These are phyloP conservation scores for Cercospora berteroae DNA, from an alignment of 2,329 filamentous ascomycete genomes.

Conservation along the genomic window DNA sequence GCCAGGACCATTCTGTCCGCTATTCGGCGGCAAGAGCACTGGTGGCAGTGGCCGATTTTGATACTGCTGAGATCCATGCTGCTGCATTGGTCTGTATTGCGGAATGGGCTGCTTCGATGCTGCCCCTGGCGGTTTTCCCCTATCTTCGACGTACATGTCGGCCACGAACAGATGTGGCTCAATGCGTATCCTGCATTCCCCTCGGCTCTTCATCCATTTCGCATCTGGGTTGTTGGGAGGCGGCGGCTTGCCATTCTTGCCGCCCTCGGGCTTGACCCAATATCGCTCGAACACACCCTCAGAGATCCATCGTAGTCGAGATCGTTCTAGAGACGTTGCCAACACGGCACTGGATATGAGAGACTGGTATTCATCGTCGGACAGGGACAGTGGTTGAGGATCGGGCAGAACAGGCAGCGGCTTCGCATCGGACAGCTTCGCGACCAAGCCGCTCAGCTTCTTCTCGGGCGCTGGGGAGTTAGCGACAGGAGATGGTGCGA, in stretches of 20 bases:
- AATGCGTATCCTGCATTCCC: constrained; percentile 70
- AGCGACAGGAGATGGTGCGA: constrained; percentile 18
- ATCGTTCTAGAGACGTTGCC: constrained; percentile 69
- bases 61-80: constrained; percentile 22
- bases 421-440: constrained; percentile 61
- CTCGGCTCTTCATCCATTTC: constrained; percentile 54
- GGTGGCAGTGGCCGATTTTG: constrained; percentile 27
- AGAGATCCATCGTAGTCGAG: constrained; percentile 69
- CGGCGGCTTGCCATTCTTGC: constrained; percentile 59
- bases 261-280: constrained; percentile 71
- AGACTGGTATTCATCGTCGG: constrained; percentile 67
- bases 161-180: constrained; percentile 80
- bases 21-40: constrained; percentile 6
- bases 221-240: constrained; percentile 41
- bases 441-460: constrained; percentile 52
- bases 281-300: constrained; percentile 71
- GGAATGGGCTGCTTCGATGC: constrained; percentile 15
- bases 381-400: constrained; percentile 63
- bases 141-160: constrained; percentile 69
- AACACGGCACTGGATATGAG: constrained; percentile 75
- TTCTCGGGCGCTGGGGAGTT: constrained; percentile 25
- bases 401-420: constrained; percentile 69
- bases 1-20: not conserved
- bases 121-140: constrained; percentile 50
- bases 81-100: constrained; percentile 23